Percentiles rank a stretch among this genome's conserved stretches.
Evolutionary conservation across 257 asterid species (phyloP).

Genomic region (Nemophila menziesii): DNA sequence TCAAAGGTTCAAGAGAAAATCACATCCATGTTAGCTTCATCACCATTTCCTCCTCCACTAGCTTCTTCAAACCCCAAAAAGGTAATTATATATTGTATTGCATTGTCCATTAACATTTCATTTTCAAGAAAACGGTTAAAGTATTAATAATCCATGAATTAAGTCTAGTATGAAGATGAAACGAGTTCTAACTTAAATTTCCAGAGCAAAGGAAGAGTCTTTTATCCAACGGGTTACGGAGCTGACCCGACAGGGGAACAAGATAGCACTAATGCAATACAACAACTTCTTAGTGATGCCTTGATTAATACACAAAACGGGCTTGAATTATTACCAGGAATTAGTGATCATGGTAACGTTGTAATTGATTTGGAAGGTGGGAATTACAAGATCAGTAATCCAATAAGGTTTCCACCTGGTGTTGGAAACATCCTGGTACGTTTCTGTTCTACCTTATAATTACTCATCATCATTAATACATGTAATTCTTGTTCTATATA

Average conservation of each 20-base stretch:
- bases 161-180: too few species aligned
- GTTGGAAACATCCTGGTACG: conserved; percentile 48
- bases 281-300: conserved; percentile 33
- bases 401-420: conserved; percentile 39
- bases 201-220: conserved; percentile 42
- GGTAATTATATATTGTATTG: conserved; percentile 12
- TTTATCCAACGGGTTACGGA: conserved; percentile 50
- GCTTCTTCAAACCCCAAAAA: conserved; percentile 13
- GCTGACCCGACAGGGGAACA: conserved; percentile 48
- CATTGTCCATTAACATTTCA: too few species aligned
- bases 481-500: neutral
- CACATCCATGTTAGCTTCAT: neutral
- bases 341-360: conserved; percentile 48
- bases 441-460: neutral
- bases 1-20: conserved; percentile 20
- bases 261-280: conserved; percentile 39
- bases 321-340: conserved; percentile 32
- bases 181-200: too few species aligned
- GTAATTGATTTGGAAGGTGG: conserved; percentile 53
- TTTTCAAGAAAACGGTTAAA: too few species aligned
- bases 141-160: too few species aligned
- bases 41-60: conserved; percentile 16
- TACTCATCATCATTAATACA: neutral
- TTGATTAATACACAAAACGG: conserved; percentile 23
- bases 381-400: conserved; percentile 25